These are phyloP conservation scores for Plasmodium inui DNA, from an alignment of 169 alveolate genomes.

Conservation along the genomic window DNA sequence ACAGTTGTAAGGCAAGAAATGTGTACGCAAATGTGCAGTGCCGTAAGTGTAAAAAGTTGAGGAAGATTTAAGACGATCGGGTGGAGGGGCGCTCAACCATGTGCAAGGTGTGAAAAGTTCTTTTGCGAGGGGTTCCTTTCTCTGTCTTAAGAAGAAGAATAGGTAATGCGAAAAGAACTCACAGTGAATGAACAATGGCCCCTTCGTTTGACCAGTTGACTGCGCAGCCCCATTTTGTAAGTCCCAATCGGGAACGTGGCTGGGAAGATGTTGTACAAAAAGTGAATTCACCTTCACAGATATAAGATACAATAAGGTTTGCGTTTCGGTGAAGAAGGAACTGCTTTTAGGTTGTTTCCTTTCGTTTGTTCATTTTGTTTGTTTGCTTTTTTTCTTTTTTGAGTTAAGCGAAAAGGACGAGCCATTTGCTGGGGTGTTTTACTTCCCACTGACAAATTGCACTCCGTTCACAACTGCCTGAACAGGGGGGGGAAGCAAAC, in stretches of 20 bases:
- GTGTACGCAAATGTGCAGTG: conserved; percentile 51
- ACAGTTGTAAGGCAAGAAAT: conserved; percentile 60
- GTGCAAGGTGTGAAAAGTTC: neutral
- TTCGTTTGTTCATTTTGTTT: neutral
- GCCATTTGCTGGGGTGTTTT: no score
- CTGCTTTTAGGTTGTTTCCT: neutral
- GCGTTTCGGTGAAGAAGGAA: neutral
- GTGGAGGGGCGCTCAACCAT: neutral
- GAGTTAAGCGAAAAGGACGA: no score
- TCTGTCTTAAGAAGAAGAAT: neutral
- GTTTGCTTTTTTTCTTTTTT: neutral
- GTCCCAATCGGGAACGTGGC: neutral
- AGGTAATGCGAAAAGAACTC: neutral
- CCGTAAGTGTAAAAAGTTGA: conserved; percentile 46
- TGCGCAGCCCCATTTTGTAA: neutral
- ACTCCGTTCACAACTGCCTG: no score
- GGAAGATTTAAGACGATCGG: conserved; percentile 1
- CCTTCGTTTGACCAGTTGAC: neutral
- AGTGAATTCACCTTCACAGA: neutral
- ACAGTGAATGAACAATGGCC: neutral
- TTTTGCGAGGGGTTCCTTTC: neutral
- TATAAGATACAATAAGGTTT: neutral
- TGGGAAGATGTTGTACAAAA: neutral
- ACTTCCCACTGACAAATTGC: no score
- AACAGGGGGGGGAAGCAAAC: no score